Conservation (phyloP, 2,329 filamentous ascomycete genomes). For the Colletotrichum sp. region DNA sequence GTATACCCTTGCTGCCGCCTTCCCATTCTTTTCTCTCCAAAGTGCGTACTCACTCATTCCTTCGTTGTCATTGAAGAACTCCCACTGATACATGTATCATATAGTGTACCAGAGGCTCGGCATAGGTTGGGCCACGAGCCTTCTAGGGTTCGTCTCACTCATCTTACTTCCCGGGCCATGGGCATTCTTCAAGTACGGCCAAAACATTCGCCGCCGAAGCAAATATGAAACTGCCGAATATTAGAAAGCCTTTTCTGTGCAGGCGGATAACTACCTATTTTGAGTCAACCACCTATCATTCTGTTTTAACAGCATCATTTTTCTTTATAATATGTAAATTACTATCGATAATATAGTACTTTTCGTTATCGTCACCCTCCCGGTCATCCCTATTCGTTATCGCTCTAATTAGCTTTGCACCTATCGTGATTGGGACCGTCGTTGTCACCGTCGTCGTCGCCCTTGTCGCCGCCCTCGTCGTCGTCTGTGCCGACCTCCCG, state of each 20-base stretch:
- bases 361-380: no score
- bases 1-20: neutral
- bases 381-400: no score
- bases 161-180: neutral
- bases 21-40: neutral
- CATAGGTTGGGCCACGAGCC: neutral
- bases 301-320: no score
- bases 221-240: neutral
- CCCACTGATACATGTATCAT: neutral
- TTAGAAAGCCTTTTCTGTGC: neutral
- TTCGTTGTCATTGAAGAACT: neutral
- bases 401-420: no score
- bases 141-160: neutral
- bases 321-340: no score
- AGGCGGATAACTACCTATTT: no score
- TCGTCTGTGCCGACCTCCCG: no score
- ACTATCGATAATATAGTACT: no score
- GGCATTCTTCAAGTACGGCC: neutral
- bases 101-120: neutral
- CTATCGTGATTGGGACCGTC: no score
- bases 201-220: neutral
- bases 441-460: no score
- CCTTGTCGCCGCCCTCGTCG: no score
- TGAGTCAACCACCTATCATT: no score
- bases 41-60: neutral